Evolutionary conservation across 192 early-diverging fungal genomes (phyloP), one percentile per base, ranked within the genome.

Genomic region (Entomortierella lignicola): DNA sequence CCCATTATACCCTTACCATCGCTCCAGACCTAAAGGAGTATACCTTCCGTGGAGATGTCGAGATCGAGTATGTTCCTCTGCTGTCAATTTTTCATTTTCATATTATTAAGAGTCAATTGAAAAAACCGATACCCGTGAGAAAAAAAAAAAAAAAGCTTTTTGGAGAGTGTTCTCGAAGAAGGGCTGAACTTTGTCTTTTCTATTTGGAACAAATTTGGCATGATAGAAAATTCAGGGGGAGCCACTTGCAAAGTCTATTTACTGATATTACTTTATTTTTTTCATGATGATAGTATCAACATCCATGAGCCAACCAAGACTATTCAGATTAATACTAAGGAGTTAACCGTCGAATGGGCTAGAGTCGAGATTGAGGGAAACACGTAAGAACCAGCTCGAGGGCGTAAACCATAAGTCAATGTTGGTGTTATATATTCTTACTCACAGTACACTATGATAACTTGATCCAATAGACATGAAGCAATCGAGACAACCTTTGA

Each of bases 1-100:
- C 85, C 34, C 92, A 96, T 84, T 97, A 97, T 83, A 87, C 85
- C 72, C 83, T 97, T 15, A 80, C 85, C 20, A 82, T 97, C 47
- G 90, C 89, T 26, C 95, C 95, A 1, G 87, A 94, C 79, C 81
- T 97, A 52, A 91, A 91, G 31, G 83, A 87, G 30, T 94, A 92
- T 57, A 89, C 87, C 23, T 96, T 94, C 72, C 80, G 88, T 20
- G 96, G 96, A 53, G 80, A 84, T 50, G 96, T 95, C 47, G 83
- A 80, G 58, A 89, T 96, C 63, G 82, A 85, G 91, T 94, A 83
- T 64, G 85, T 85, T n/a, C n/a, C n/a, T n/a, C n/a, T n/a, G n/a
- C n/a, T n/a, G n/a, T n/a, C n/a, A n/a, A n/a, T n/a, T n/a, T n/a
- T n/a, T n/a, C n/a, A n/a, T n/a, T n/a, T n/a, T n/a, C n/a, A n/a